A percentile compares a stretch with the other conserved stretches of the same genome.
These are phyloP conservation scores for Inga leiocalycina DNA, from an alignment of 306 rosid species.

Conservation along the genomic window DNA sequence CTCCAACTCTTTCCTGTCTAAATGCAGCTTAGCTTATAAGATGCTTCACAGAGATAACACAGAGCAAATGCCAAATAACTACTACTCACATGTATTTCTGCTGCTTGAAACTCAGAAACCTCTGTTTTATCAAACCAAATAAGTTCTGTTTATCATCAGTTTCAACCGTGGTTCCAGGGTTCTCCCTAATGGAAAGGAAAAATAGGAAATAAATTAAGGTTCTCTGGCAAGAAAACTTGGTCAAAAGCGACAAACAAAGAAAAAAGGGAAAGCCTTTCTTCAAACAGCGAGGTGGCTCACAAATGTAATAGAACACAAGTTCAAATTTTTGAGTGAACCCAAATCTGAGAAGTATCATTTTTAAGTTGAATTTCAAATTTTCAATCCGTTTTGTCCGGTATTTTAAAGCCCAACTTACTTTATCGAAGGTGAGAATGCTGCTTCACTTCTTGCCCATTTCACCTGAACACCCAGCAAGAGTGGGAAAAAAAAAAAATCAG, in stretches of 20 bases:
- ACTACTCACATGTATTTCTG: conserved; percentile 68
- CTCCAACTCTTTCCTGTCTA: conserved; percentile 66
- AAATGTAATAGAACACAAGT: neutral
- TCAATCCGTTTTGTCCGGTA: neutral
- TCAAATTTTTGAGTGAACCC: neutral
- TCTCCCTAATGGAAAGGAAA: conserved; percentile 37
- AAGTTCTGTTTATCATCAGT: conserved; percentile 41
- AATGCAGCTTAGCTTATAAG: conserved; percentile 31
- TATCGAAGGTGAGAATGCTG: conserved; percentile 44
- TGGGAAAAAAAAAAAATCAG: neutral
- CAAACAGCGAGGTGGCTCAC: neutral
- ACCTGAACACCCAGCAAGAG: conserved; percentile 32
- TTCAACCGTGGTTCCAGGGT: conserved; percentile 36
- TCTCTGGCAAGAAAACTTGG: neutral
- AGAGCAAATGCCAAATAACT: conserved; percentile 10
- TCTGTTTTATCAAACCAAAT: conserved; percentile 66
- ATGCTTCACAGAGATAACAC: neutral
- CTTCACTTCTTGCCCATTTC: conserved; percentile 40
- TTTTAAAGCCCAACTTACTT: conserved; percentile 45
- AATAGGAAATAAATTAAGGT: neutral
- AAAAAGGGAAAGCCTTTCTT: neutral
- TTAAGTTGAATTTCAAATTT: neutral
- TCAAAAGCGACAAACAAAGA: neutral
- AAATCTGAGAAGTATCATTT: neutral
- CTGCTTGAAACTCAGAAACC: conserved; percentile 75